A percentile compares a stretch with the other conserved stretches of the same genome.
Conservation (phyloP, 495 filamentous ascomycete genomes). For the Penicillium daleae region DNA sequence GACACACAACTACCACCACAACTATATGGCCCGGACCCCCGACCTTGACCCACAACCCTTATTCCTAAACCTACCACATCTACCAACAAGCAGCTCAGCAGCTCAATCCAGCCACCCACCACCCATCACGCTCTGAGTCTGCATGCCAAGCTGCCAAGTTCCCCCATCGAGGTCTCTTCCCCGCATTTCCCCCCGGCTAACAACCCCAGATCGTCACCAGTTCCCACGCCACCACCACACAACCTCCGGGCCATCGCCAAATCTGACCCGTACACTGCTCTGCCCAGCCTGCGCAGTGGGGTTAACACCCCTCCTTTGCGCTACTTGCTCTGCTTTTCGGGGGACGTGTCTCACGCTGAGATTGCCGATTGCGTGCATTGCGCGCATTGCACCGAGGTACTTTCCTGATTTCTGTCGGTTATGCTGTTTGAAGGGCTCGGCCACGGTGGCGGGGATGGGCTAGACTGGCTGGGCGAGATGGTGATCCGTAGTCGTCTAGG, state of each 20-base stretch:
- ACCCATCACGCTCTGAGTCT: background rate
- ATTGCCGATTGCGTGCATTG: background rate
- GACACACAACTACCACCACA: background rate
- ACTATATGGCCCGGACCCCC: too few relatives aligned
- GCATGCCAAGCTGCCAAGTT: slow-evolving; percentile 11
- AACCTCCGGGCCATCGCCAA: background rate
- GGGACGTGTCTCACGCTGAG: background rate
- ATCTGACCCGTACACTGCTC: background rate
- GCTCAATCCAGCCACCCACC: background rate
- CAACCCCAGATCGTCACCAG: slow-evolving; percentile 1
- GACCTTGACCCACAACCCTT: background rate
- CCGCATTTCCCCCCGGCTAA: slow-evolving; percentile 7
- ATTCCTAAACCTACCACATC: too few relatives aligned
- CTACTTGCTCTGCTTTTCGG: background rate
- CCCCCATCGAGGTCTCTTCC: background rate
- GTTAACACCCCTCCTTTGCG: background rate
- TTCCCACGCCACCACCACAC: background rate
- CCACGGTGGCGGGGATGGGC: too few relatives aligned
- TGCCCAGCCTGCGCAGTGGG: slow-evolving; percentile 4
- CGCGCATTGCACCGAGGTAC: slow-evolving; percentile 4
- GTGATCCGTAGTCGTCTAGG: background rate
- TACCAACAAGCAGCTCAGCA: background rate
- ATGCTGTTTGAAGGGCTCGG: background rate
- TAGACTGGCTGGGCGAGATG: slow-evolving; percentile 8
- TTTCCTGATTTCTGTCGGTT: slow-evolving; percentile 5